Percentiles rank a stretch among this genome's conserved stretches.
Conservation (phyloP, 176 grass and related monocot species). For the Carex littledalei region DNA sequence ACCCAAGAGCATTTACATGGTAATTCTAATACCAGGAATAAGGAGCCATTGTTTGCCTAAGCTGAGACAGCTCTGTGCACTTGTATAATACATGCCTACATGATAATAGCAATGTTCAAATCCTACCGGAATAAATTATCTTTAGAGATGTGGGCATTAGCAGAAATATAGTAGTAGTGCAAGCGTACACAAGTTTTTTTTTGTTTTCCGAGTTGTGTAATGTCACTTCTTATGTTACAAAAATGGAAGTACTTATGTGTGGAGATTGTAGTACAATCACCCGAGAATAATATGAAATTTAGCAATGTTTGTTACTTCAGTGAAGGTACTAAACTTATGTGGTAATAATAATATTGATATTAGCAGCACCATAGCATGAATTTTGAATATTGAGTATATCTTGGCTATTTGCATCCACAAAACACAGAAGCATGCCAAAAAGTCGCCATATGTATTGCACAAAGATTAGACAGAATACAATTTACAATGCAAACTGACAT, state of each 20-base stretch:
- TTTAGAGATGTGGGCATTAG: background rate
- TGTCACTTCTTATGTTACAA: background rate
- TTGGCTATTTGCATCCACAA: background rate
- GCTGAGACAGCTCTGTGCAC: background rate
- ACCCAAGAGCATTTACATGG: slow-evolving; percentile 16
- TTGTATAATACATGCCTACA: background rate
- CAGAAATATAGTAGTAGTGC: background rate
- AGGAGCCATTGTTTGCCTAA: slow-evolving; percentile 6
- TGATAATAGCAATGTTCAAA: background rate
- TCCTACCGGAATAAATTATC: background rate
- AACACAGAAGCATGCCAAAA: background rate
- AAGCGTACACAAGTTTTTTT: background rate
- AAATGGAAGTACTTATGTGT: background rate
- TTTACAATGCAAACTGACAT: background rate
- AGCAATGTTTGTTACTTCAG: background rate
- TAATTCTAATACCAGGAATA: background rate
- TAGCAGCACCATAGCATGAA: background rate
- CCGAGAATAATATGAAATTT: background rate
- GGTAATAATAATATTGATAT: background rate
- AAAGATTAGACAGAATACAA: background rate
- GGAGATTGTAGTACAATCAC: background rate
- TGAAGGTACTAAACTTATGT: background rate
- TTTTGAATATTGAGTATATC: background rate
- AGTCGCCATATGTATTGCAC: background rate
- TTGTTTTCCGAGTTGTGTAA: background rate